Evolutionary conservation across 2,329 filamentous ascomycete genomes (phyloP), one percentile per base, ranked within the genome.

Genomic region (Talaromyces sp.): DNA sequence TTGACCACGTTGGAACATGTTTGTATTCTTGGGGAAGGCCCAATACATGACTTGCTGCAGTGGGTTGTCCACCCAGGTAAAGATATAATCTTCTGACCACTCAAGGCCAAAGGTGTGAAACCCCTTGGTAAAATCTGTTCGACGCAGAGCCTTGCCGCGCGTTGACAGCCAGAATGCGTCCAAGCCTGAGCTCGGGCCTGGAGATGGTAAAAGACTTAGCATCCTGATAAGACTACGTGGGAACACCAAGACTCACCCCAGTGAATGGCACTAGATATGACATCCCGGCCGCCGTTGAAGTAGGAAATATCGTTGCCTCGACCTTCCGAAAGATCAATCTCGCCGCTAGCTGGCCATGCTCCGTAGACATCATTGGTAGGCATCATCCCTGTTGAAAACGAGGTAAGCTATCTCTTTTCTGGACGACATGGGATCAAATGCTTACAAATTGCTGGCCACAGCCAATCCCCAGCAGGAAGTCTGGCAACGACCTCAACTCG

Each of bases 81-180:
- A 85, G 22, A 86, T 75, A 73, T 85, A 85, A 49, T 82, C 78
- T 59, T 81, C 76, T 1, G 76, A 79, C 84, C 84, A 86, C 68
- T 85, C 82, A 17, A 86, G 68, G 5, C 83, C 84, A 67, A 79
- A 86, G 1, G 81, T 86, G 72, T 85, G 82, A 69, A 81, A 85
- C 1, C 68, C 64, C 40, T 66, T 69, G 58, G 68, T 67, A 58
- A 69, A 74, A 64, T 69, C 72, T 51, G 71, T 73, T 36, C 72
- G 69, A 58, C 72, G 70, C 58, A 76, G 58, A 43, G 68, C 65
- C 68, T 75, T 65, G 54, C 70, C 68, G 58, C 70, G 68, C 54
- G 65, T 72, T 11, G 76, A 74, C 49, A 69, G 70, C 69, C 69
- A 76, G 63, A 70, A 66, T 29, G 64, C 69, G 11, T 70, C 68